Evolutionary conservation across 768 basidiomycete genomes (phyloP).

Genomic region (Lactifluus pinguis): DNA sequence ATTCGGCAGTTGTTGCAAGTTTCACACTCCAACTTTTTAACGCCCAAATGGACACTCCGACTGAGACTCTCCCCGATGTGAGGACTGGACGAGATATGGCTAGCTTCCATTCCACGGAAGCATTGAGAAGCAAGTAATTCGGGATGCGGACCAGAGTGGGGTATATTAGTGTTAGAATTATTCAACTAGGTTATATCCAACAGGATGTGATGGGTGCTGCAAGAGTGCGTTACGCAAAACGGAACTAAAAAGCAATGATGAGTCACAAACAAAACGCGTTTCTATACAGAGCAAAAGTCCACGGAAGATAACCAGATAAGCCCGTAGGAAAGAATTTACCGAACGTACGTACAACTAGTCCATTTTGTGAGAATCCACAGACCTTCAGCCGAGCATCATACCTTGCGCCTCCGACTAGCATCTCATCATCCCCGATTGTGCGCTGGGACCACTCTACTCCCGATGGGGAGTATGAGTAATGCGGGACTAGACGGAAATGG

Average conservation of each 20-base stretch:
- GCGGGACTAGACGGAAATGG: conserved; percentile 12
- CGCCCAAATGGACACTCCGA: conserved; percentile 5
- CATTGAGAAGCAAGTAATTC: conserved; percentile 3
- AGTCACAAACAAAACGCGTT: conserved; percentile 8
- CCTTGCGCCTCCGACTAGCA: conserved; percentile 12
- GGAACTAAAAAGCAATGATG: conserved; percentile 10
- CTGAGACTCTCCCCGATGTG: not conserved
- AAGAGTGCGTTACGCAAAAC: conserved; percentile 13
- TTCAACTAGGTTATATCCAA: conserved; percentile 20
- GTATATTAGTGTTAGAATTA: conserved; percentile 20
- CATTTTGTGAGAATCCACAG: conserved; percentile 10
- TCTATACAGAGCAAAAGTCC: conserved; percentile 17
- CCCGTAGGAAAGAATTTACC: conserved; percentile 7
- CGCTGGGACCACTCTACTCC: conserved; percentile 15
- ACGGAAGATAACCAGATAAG: conserved; percentile 5
- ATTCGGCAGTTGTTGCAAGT: not conserved
- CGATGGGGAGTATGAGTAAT: conserved; percentile 14
- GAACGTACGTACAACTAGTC: conserved; percentile 10
- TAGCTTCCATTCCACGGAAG: conserved; percentile 13
- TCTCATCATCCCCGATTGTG: conserved; percentile 13
- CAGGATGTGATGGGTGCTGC: conserved; percentile 9
- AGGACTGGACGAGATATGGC: not conserved
- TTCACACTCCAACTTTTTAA: not conserved
- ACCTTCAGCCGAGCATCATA: conserved; percentile 12
- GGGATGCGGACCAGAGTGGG: conserved; percentile 11